These are phyloP conservation scores for Golubevia pallescens DNA, from an alignment of 1,284 basidiomycete species.

Conservation along the genomic window DNA sequence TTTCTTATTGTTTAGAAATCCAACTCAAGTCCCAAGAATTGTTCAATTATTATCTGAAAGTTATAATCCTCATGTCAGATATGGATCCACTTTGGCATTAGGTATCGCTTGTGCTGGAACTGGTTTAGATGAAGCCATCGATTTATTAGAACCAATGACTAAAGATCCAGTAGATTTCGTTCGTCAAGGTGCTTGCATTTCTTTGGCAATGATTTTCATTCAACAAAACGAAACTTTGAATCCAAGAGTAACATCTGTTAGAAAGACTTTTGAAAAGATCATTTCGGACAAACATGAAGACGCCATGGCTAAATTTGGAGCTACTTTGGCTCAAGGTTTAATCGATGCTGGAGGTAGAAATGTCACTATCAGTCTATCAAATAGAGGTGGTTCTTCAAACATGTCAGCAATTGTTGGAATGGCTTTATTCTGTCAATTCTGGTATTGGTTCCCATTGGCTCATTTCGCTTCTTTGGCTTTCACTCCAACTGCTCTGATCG, in stretches of 20 bases:
- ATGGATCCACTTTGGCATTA: constrained; percentile 61
- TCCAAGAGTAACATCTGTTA: constrained; percentile 48
- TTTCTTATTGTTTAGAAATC: constrained; percentile 63
- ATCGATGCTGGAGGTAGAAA: constrained; percentile 63
- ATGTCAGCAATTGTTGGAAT: constrained; percentile 63
- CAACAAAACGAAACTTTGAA: constrained; percentile 62
- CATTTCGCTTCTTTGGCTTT: constrained; percentile 61
- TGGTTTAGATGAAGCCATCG: constrained; percentile 59
- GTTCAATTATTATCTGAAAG: constrained; percentile 63
- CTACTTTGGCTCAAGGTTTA: constrained; percentile 56
- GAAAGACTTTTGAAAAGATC: constrained; percentile 58
- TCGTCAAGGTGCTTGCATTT: constrained; percentile 60
- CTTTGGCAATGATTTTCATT: constrained; percentile 59
- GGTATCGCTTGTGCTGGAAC: constrained; percentile 63
- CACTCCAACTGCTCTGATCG: constrained; percentile 60
- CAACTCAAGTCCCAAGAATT: constrained; percentile 61
- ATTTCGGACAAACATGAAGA: constrained; percentile 63
- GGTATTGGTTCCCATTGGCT: constrained; percentile 65
- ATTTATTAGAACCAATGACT: constrained; percentile 61
- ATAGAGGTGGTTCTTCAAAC: constrained; percentile 53
- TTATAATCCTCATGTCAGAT: constrained; percentile 64
- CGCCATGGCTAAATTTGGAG: constrained; percentile 64
- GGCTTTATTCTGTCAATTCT: constrained; percentile 63
- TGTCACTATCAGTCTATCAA: constrained; percentile 59
- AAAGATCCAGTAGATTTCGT: constrained; percentile 64